Conservation (phyloP, 2,329 filamentous ascomycete species). For the Parascedosporium putredinis region DNA sequence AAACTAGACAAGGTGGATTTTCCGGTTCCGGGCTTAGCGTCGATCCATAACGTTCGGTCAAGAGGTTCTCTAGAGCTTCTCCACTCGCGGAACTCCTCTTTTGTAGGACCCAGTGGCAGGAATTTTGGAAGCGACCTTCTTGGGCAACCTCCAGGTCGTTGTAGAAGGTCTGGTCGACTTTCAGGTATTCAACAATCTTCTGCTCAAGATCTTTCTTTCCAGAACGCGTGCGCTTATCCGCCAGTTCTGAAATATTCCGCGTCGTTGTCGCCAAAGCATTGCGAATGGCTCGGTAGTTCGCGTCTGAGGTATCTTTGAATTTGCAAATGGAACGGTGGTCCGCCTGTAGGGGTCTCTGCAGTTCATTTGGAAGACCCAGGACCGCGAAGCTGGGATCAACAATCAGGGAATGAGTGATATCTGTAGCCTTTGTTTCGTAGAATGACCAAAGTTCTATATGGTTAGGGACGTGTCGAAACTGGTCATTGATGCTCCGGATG, state of each 20-base stretch:
- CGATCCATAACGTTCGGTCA: not conserved
- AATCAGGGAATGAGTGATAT: not conserved
- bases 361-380: constrained; percentile 15
- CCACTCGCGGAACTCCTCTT: constrained; percentile 12
- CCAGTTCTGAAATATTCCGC: not conserved
- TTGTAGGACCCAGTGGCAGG: constrained; percentile 16
- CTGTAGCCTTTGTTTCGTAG: constrained; percentile 16
- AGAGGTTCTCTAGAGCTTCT: constrained; percentile 10
- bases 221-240: too few relatives aligned
- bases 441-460: constrained; percentile 17
- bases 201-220: too few relatives aligned
- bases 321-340: constrained; percentile 22
- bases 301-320: constrained; percentile 15
- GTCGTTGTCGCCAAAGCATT: not conserved
- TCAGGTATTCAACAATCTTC: not conserved
- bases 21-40: not conserved
- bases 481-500: constrained; percentile 17
- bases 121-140: constrained; percentile 12
- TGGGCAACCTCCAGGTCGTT: constrained; percentile 13
- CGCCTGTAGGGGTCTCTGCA: constrained; percentile 16
- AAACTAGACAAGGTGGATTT: not conserved
- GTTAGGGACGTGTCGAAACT: constrained; percentile 15
- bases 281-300: constrained; percentile 17
- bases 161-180: not conserved
- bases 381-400: not conserved